phyloP scores from a whole-genome alignment of 129 eudicot genomes.

The Chrysanthemum makinoi region DNA sequence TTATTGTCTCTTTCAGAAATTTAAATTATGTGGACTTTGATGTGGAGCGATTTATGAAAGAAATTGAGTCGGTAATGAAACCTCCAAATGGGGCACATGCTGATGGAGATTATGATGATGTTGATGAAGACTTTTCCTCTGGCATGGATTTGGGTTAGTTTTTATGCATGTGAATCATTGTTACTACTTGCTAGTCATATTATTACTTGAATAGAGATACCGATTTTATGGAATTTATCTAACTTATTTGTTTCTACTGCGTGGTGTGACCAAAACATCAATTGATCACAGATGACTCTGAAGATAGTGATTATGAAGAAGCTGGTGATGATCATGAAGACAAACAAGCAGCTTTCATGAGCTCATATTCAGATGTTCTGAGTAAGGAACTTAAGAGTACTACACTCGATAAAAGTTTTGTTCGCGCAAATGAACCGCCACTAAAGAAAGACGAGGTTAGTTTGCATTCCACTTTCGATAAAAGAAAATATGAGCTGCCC shows the following conservation, averaged over 20 bases:
- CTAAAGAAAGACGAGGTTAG: constrained; percentile 62
- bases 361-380: constrained; percentile 65
- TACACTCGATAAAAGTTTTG: constrained; percentile 68
- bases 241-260: neutral
- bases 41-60: constrained; percentile 80
- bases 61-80: constrained; percentile 65
- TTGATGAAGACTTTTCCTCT: constrained; percentile 60
- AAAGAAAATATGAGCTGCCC: too few species aligned
- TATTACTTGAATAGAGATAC: too few species aligned
- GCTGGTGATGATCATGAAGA: constrained; percentile 40
- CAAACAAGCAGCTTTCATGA: constrained; percentile 59
- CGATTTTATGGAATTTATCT: neutral
- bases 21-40: constrained; percentile 62
- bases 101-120: constrained; percentile 37
- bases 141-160: constrained; percentile 78
- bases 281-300: constrained; percentile 62
- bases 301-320: constrained; percentile 48
- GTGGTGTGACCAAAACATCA: neutral
- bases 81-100: constrained; percentile 36
- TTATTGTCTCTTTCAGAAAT: constrained; percentile 36
- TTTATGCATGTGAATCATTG: neutral
- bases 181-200: too few species aligned
- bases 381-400: constrained; percentile 67
- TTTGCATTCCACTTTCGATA: neutral
- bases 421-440: constrained; percentile 59